phyloP scores from a whole-genome alignment of 106 monocot species.

The Dendrobium chrysotoxum region DNA sequence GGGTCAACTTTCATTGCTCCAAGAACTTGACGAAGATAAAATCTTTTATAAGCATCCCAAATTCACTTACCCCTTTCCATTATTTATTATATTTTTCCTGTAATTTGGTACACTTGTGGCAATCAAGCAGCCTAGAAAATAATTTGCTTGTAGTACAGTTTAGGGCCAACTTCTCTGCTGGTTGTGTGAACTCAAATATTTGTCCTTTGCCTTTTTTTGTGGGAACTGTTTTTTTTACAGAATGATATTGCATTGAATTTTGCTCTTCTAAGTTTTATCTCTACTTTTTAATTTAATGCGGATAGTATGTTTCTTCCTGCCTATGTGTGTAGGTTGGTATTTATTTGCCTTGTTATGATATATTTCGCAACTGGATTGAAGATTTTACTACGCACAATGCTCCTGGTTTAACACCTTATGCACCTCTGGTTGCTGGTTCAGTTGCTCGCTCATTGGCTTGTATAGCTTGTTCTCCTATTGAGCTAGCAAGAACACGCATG shows the following conservation, averaged over 20 bases:
- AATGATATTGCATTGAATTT: background rate
- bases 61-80: background rate
- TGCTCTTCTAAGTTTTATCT: background rate
- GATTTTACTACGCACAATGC: conserved; percentile 58
- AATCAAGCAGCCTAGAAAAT: background rate
- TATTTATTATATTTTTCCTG: background rate
- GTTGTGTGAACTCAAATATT: background rate
- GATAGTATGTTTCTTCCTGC: background rate
- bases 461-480: conserved; percentile 86
- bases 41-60: background rate
- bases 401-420: conserved; percentile 77
- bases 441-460: conserved; percentile 88
- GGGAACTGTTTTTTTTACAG: background rate
- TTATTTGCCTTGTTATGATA: conserved; percentile 94
- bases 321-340: conserved; percentile 67
- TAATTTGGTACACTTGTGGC: background rate
- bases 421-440: conserved; percentile 83
- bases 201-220: background rate
- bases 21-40: background rate
- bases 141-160: background rate
- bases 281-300: background rate
- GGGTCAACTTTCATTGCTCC: background rate
- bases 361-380: conserved; percentile 82
- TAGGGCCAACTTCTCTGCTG: background rate
- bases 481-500: conserved; percentile 92